A percentile compares a stretch with the other conserved stretches of the same genome.
phyloP scores from a whole-genome alignment of 176 grass and related monocot genomes.

The Aegilops sharonensis region DNA sequence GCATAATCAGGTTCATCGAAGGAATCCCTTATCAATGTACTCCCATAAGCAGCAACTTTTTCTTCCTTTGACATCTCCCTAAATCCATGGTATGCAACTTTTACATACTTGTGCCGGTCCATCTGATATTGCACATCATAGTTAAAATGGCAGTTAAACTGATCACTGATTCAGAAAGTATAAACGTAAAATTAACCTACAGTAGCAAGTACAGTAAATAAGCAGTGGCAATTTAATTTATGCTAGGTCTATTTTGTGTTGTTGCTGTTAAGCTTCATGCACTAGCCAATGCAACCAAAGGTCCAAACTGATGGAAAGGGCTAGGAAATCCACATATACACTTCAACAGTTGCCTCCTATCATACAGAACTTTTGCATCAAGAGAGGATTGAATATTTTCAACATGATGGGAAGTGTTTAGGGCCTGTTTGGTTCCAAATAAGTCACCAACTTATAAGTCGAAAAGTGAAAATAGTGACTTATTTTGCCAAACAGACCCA shows the following conservation, averaged over 20 bases:
- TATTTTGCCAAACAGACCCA: too few species aligned
- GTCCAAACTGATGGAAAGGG: too few species aligned
- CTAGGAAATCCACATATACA: too few species aligned
- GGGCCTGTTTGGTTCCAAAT: too few species aligned
- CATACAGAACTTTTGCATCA: background rate
- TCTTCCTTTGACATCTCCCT: slow-evolving; percentile 89
- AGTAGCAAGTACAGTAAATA: background rate
- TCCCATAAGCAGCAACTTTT: slow-evolving; percentile 91
- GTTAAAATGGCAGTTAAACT: slow-evolving; percentile 32
- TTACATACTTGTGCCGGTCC: slow-evolving; percentile 99
- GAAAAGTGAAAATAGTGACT: too few species aligned
- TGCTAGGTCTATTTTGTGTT: background rate
- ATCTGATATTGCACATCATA: slow-evolving; percentile 61
- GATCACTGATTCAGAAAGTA: slow-evolving; percentile 4
- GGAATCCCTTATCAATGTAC: slow-evolving; percentile 84
- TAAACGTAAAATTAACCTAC: background rate
- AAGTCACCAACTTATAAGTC: too few species aligned
- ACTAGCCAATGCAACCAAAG: too few species aligned
- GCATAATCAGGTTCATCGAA: slow-evolving; percentile 99
- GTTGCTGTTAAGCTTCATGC: background rate
- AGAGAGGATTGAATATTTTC: background rate
- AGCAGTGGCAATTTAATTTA: background rate
- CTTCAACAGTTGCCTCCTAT: background rate
- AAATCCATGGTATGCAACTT: slow-evolving; percentile 98
- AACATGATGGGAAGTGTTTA: background rate